These are phyloP conservation scores for Gigaspora rosea DNA, from an alignment of 192 early-diverging fungal species.

Conservation along the genomic window DNA sequence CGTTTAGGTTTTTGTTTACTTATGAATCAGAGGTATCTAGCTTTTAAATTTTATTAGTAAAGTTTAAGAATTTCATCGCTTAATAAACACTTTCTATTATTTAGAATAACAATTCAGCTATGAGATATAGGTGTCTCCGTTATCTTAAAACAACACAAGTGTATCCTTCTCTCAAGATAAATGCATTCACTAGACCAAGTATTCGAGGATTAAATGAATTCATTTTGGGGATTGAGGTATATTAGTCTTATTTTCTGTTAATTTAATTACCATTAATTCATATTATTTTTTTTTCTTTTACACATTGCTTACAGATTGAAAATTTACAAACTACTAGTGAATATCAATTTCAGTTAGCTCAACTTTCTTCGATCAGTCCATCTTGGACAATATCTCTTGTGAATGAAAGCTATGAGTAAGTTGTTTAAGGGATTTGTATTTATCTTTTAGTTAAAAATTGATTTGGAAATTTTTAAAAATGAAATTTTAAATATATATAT, in stretches of 20 bases:
- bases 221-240: conserved; percentile 88
- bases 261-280: conserved; percentile 39
- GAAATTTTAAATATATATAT: background rate
- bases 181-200: conserved; percentile 90
- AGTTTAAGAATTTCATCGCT: background rate
- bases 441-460: background rate
- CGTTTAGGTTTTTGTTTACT: conserved; percentile 74
- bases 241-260: background rate
- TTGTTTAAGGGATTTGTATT: conserved; percentile 9
- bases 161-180: conserved; percentile 86
- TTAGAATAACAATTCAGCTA: conserved; percentile 56
- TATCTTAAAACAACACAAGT: conserved; percentile 66
- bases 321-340: conserved; percentile 65
- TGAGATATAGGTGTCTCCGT: conserved; percentile 66
- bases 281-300: conserved; percentile 39
- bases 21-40: conserved; percentile 73
- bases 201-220: conserved; percentile 76
- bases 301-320: conserved; percentile 57
- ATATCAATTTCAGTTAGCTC: conserved; percentile 66
- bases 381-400: conserved; percentile 67
- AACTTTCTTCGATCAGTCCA: conserved; percentile 72
- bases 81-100: background rate
- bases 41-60: background rate
- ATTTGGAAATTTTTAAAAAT: background rate
- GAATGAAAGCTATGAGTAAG: conserved; percentile 44